Percentiles rank a stretch among this genome's conserved stretches.
Evolutionary conservation across 2,329 filamentous ascomycete genomes (phyloP).

Genomic region (Fusarium stilboides): DNA sequence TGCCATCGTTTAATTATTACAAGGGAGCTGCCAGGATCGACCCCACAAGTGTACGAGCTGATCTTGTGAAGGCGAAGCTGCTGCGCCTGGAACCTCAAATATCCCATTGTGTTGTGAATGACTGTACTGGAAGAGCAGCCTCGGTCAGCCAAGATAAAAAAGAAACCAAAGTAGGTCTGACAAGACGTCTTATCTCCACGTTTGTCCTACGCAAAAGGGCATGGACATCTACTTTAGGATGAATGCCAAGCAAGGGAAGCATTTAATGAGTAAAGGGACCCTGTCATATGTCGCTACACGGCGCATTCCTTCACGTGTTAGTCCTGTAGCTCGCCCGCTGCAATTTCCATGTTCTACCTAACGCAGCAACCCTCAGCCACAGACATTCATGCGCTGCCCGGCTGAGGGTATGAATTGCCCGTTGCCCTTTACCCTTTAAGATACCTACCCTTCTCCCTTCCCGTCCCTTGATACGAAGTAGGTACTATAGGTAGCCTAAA

Average conservation of each 20-base stretch:
- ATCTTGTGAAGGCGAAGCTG: constrained; percentile 13
- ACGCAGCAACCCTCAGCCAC: constrained; percentile 34
- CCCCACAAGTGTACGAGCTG: constrained; percentile 32
- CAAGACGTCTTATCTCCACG: not conserved
- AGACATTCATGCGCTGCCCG: constrained; percentile 19
- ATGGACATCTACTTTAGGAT: constrained; percentile 15
- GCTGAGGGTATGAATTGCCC: constrained; percentile 21
- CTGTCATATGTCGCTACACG: constrained; percentile 23
- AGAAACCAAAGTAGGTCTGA: not conserved
- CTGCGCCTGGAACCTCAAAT: not conserved
- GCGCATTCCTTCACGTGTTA: constrained; percentile 45
- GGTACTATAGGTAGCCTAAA: not conserved
- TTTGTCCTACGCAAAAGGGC: not conserved
- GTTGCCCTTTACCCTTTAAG: constrained; percentile 9
- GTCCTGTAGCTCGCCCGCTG: constrained; percentile 16
- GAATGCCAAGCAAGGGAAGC: constrained; percentile 42
- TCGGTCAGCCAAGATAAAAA: not conserved
- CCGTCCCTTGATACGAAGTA: constrained; percentile 6
- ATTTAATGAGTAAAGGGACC: constrained; percentile 30
- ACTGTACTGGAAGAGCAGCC: not conserved
- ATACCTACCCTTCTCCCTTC: not conserved
- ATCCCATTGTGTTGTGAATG: not conserved
- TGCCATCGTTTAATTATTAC: constrained; percentile 32
- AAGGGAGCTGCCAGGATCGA: constrained; percentile 37
- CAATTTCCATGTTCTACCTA: constrained; percentile 36